Evolutionary conservation across 345 rosid species (phyloP).

Genomic region (Syzygium grande): DNA sequence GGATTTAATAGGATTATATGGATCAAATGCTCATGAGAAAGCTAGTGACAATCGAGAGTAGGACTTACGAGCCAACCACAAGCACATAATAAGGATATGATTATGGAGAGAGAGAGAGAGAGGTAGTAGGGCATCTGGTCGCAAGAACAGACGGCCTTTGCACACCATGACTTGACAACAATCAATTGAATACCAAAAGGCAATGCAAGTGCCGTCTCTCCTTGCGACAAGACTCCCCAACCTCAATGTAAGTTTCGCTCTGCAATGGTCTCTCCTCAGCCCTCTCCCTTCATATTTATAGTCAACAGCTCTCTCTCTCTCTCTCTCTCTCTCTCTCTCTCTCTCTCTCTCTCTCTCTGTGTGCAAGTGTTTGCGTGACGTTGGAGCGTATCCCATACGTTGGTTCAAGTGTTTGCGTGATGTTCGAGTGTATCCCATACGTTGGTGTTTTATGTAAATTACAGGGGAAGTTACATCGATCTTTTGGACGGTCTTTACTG

Average conservation of each 20-base stretch:
- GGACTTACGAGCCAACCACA: not conserved
- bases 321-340: not conserved
- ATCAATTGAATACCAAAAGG: not conserved
- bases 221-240: not conserved
- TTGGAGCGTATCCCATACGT: not conserved
- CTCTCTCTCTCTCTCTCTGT: not conserved
- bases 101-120: not conserved
- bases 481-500: not conserved
- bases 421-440: not conserved
- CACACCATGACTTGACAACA: not conserved
- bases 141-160: not conserved
- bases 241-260: not conserved
- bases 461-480: not conserved
- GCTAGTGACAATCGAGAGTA: not conserved
- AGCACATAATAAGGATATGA: not conserved
- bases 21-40: not conserved
- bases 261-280: not conserved
- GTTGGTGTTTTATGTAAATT: not conserved
- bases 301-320: not conserved
- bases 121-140: not conserved
- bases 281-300: not conserved
- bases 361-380: not conserved
- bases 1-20: not conserved
- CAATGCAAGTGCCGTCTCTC: not conserved
- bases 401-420: not conserved